Evolutionary conservation across 176 grass and related monocot genomes (phyloP).

Genomic region (Hyparrhenia diplandra): DNA sequence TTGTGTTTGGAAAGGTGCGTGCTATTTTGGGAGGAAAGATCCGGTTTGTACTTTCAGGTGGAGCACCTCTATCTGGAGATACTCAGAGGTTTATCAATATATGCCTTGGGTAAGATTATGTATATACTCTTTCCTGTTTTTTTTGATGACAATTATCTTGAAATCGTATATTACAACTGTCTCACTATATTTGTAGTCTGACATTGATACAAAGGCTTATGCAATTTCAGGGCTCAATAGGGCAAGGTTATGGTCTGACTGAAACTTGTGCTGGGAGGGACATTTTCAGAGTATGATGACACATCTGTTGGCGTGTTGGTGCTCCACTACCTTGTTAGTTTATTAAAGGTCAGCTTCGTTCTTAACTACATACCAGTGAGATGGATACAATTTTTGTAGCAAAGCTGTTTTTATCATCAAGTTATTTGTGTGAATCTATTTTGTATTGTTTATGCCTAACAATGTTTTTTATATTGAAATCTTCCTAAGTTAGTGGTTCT

Average conservation of each 20-base stretch:
- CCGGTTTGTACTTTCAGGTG: conserved; percentile 83
- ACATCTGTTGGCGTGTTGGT: conserved; percentile 91
- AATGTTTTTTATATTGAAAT: conserved; percentile 4
- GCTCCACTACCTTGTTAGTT: conserved; percentile 85
- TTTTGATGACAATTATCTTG: conserved; percentile 11
- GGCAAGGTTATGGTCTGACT: conserved; percentile 95
- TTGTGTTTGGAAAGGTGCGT: conserved; percentile 81
- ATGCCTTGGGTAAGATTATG: conserved; percentile 79
- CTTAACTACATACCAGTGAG: not conserved
- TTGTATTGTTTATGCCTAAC: not conserved
- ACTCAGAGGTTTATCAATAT: conserved; percentile 98
- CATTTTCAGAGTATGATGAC: conserved; percentile 94
- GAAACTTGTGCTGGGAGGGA: conserved; percentile 94
- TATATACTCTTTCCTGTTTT: conserved; percentile 5
- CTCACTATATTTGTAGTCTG: not conserved
- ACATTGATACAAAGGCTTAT: conserved; percentile 30
- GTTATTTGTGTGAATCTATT: not conserved
- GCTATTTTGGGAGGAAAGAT: conserved; percentile 83
- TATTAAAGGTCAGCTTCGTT: conserved; percentile 75
- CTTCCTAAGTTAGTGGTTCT: not conserved
- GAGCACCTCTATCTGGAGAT: conserved; percentile 84
- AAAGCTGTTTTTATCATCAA: conserved; percentile 6
- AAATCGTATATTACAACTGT: not conserved
- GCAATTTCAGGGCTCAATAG: conserved; percentile 85
- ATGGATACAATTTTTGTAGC: not conserved